Conservation (phyloP, 495 filamentous ascomycete genomes). For the Aspergillus cristatus region DNA sequence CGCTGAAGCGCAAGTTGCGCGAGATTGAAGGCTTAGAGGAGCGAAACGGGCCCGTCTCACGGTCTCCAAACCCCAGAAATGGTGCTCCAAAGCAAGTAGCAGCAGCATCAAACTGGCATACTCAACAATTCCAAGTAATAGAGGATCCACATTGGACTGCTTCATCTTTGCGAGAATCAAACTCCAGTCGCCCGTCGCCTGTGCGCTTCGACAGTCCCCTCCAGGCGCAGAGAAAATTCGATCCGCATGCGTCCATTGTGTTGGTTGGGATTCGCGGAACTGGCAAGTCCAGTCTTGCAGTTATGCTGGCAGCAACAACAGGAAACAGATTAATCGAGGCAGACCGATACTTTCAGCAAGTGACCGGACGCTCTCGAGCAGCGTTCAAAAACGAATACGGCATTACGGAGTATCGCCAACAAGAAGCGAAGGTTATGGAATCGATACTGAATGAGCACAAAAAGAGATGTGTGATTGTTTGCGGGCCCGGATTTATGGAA, state of each 20-base stretch:
- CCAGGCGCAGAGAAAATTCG: conserved; percentile 36
- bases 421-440: conserved; percentile 54
- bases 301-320: conserved; percentile 66
- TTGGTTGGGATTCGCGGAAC: conserved; percentile 67
- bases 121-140: conserved; percentile 15
- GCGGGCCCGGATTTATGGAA: conserved; percentile 49
- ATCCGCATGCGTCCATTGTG: conserved; percentile 58
- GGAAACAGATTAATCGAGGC: conserved; percentile 61
- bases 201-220: conserved; percentile 21
- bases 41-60: conserved; percentile 6
- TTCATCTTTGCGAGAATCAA: conserved; percentile 19
- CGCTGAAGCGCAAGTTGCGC: conserved; percentile 28
- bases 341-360: conserved; percentile 60
- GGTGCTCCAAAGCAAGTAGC: no score
- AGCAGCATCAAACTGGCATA: conserved; percentile 11
- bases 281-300: conserved; percentile 67
- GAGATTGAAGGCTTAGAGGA: conserved; percentile 20
- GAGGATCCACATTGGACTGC: conserved; percentile 14
- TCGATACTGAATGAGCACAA: conserved; percentile 52
- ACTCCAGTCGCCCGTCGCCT: conserved; percentile 26
- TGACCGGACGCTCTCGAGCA: conserved; percentile 52
- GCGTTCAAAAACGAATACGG: conserved; percentile 53
- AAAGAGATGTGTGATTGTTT: conserved; percentile 62
- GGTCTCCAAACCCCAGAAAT: no score
- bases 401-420: conserved; percentile 48